These are phyloP conservation scores for Fraxinus sp. DNA, from an alignment of 305 asterid species.

Conservation along the genomic window DNA sequence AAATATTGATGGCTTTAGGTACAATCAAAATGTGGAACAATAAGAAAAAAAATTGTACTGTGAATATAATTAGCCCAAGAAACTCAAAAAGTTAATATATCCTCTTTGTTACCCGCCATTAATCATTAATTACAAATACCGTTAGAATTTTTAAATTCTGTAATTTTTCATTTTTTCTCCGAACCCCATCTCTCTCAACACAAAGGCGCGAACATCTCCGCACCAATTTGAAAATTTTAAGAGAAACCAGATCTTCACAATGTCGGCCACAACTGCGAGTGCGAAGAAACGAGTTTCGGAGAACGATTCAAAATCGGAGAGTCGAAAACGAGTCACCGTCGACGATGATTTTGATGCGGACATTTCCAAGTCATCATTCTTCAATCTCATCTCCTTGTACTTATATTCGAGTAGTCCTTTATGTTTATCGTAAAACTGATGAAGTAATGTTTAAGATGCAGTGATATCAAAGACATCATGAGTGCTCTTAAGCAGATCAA, in stretches of 20 bases:
- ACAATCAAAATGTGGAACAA: background rate
- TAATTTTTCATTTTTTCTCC: background rate
- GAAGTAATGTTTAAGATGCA: slow-evolving; percentile 32
- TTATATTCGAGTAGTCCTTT: background rate
- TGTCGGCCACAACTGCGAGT: slow-evolving; percentile 60
- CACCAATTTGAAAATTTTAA: slow-evolving; percentile 4
- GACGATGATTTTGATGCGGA: slow-evolving; percentile 84
- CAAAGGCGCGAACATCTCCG: background rate
- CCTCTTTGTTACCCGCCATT: slow-evolving; percentile 31
- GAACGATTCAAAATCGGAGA: slow-evolving; percentile 50
- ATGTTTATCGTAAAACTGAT: background rate
- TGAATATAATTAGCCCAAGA: background rate
- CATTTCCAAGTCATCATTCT: slow-evolving; percentile 55
- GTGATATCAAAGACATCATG: slow-evolving; percentile 83
- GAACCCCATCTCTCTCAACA: background rate
- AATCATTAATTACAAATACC: background rate
- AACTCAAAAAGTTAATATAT: background rate
- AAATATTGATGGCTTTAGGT: background rate
- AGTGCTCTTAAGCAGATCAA: slow-evolving; percentile 85
- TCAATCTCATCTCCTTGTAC: background rate
- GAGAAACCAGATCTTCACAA: slow-evolving; percentile 18
- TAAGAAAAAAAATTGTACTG: too few species aligned
- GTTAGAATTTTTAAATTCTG: slow-evolving; percentile 1
- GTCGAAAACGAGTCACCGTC: slow-evolving; percentile 42
- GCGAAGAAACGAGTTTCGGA: slow-evolving; percentile 52